These are phyloP conservation scores for Austroboletus eburneus DNA, from an alignment of 768 basidiomycete genomes.

Conservation along the genomic window DNA sequence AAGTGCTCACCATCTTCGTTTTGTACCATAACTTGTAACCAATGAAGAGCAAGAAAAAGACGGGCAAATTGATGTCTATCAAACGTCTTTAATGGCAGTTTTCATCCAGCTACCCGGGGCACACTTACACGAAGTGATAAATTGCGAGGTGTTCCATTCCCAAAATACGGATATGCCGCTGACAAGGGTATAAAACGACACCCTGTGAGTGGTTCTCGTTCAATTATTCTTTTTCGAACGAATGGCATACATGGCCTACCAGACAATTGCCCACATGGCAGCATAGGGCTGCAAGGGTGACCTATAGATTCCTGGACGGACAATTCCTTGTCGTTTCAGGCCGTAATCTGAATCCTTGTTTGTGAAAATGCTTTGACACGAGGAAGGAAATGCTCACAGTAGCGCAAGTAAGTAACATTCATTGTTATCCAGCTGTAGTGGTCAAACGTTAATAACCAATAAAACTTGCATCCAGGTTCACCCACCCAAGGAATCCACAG, in stretches of 20 bases:
- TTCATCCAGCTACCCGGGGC: neutral
- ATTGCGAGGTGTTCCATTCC: conserved; percentile 50
- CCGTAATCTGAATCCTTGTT: conserved; percentile 9
- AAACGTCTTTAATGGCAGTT: neutral
- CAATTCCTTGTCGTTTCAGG: conserved; percentile 39
- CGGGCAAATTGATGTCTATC: conserved; percentile 34
- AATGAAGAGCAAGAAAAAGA: conserved; percentile 44
- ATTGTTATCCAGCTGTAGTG: conserved; percentile 59
- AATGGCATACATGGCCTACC: conserved; percentile 43
- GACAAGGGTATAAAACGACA: conserved; percentile 52
- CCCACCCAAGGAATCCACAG: conserved; percentile 53
- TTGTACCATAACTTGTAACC: conserved; percentile 38
- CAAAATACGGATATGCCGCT: conserved; percentile 61
- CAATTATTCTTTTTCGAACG: conserved; percentile 1
- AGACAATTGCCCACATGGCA: conserved; percentile 66
- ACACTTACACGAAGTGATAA: conserved; percentile 40
- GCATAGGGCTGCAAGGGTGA: conserved; percentile 62
- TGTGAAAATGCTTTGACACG: conserved; percentile 31
- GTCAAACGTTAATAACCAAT: conserved; percentile 43
- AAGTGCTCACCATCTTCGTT: conserved; percentile 22
- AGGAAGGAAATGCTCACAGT: conserved; percentile 42
- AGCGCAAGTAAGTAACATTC: conserved; percentile 69
- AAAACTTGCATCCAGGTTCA: conserved; percentile 24
- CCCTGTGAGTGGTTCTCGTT: conserved; percentile 4
- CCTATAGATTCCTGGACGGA: conserved; percentile 59